phyloP scores from a whole-genome alignment of 352 stramenopile genomes.

The Pythium rishiriense region DNA sequence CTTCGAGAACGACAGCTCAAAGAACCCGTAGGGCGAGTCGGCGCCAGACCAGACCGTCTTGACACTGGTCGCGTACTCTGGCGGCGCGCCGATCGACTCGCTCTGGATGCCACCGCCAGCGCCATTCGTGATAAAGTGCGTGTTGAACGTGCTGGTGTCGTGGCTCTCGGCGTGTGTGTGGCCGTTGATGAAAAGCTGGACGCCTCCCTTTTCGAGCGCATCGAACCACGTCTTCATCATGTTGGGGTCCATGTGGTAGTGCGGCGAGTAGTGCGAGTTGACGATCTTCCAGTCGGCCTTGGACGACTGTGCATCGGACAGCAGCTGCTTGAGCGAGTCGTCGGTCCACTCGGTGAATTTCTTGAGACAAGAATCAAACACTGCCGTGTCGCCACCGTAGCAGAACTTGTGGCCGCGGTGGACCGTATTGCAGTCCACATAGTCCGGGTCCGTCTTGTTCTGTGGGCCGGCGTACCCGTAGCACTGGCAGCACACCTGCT shows the following conservation, averaged over 20 bases:
- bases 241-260: constrained; percentile 61
- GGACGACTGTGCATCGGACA: constrained; percentile 46
- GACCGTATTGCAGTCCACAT: constrained; percentile 48
- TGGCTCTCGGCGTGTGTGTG: constrained; percentile 82
- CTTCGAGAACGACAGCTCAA: constrained; percentile 42
- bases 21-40: constrained; percentile 38
- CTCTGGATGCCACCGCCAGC: constrained; percentile 41
- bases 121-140: constrained; percentile 44
- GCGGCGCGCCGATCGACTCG: constrained; percentile 28
- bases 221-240: constrained; percentile 66
- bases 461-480: constrained; percentile 60
- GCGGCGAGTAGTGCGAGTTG: constrained; percentile 82
- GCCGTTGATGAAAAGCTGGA: constrained; percentile 72
- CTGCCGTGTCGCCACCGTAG: constrained; percentile 47
- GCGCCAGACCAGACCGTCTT: constrained; percentile 25
- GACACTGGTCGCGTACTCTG: constrained; percentile 21
- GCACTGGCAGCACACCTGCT: constrained; percentile 84
- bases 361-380: constrained; percentile 60
- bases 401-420: constrained; percentile 52
- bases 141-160: constrained; percentile 40
- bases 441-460: constrained; percentile 21
- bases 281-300: constrained; percentile 85
- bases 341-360: constrained; percentile 67
- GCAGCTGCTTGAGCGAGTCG: constrained; percentile 63
- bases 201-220: constrained; percentile 42